These are phyloP conservation scores for Agarophyton chilense DNA, from an alignment of 23 red algal species.

Conservation along the genomic window DNA sequence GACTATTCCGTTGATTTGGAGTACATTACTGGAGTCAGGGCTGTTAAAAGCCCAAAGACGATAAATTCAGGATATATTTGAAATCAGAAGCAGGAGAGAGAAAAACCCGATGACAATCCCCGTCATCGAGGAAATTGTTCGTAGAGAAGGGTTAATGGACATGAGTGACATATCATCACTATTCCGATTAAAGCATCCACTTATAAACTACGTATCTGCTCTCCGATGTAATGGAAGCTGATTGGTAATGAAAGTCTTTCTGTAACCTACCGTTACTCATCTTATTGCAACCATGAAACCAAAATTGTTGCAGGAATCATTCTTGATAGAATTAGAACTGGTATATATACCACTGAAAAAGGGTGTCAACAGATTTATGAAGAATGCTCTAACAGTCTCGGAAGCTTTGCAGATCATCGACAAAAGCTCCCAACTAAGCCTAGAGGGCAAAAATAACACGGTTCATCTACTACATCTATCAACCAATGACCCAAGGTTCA, in stretches of 20 bases:
- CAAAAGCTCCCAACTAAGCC: slow-evolving; percentile 1
- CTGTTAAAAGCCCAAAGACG: neutral
- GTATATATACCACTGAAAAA: neutral
- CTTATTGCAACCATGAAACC: too few species aligned
- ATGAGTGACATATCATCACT: neutral
- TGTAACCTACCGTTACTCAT: slow-evolving; percentile 6
- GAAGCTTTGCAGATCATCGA: slow-evolving; percentile 34
- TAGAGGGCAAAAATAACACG: neutral
- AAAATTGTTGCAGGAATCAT: neutral
- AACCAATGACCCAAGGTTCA: neutral
- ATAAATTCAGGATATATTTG: neutral
- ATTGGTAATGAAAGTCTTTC: neutral
- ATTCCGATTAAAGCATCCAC: neutral
- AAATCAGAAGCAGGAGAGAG: neutral
- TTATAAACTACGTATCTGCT: slow-evolving; percentile 3
- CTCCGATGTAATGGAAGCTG: neutral
- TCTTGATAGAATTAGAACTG: slow-evolving; percentile 18
- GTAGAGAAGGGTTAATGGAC: neutral
- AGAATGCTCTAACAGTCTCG: neutral
- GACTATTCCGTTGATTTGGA: too few species aligned
- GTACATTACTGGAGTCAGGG: neutral
- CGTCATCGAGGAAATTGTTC: neutral
- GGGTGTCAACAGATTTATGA: slow-evolving; percentile 33
- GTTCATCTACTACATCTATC: neutral
- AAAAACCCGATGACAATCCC: neutral